phyloP scores from a whole-genome alignment of 371 early-diverging fungal species.

The Basidiobolus meristosporus region DNA sequence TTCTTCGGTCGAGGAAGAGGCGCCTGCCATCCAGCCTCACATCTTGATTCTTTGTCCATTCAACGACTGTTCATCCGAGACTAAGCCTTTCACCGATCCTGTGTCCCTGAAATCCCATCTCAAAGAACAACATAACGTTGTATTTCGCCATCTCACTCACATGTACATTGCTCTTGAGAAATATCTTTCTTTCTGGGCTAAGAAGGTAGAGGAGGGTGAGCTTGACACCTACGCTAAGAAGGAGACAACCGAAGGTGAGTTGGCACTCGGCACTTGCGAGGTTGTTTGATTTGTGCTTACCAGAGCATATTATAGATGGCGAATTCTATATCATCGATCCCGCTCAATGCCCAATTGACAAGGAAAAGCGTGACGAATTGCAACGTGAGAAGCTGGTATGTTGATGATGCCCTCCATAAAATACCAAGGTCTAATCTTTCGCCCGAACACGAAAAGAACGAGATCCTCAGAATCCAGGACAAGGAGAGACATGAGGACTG shows the following conservation, averaged over 20 bases:
- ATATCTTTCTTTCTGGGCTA: conserved; percentile 55
- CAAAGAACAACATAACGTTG: conserved; percentile 33
- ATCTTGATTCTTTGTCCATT: conserved; percentile 6
- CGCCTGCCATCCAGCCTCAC: too few relatives aligned
- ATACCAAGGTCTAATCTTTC: neutral
- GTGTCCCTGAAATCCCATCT: conserved; percentile 45
- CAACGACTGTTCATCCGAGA: conserved; percentile 8
- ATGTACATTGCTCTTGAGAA: conserved; percentile 61
- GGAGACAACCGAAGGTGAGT: conserved; percentile 7
- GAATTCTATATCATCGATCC: conserved; percentile 41
- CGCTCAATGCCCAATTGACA: conserved; percentile 31
- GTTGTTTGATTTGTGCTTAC: too few relatives aligned
- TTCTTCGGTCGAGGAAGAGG: too few relatives aligned
- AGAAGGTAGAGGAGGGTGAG: conserved; percentile 14
- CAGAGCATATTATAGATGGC: neutral
- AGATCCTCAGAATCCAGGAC: conserved; percentile 59
- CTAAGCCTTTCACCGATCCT: conserved; percentile 38
- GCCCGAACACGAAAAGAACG: conserved; percentile 17
- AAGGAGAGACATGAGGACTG: conserved; percentile 54
- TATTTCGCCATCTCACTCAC: conserved; percentile 52
- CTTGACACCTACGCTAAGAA: conserved; percentile 11
- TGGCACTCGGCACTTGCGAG: neutral
- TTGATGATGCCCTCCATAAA: neutral
- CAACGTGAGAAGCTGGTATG: conserved; percentile 48
- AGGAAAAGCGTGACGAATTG: conserved; percentile 44